Conservation (phyloP, 2,329 filamentous ascomycete genomes). For the Colletotrichum acutatum region DNA sequence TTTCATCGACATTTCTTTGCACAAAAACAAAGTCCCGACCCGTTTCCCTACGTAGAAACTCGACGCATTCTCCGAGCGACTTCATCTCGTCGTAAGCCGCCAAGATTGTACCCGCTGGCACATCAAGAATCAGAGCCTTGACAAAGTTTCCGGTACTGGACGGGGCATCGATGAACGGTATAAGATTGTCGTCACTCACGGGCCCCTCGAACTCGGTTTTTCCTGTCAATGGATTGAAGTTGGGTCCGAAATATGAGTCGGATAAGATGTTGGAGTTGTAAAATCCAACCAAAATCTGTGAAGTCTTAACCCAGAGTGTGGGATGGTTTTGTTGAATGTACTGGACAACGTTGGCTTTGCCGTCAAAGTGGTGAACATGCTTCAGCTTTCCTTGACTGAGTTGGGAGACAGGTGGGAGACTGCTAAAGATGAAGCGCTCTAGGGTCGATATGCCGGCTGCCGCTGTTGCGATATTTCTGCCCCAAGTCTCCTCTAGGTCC, state of each 20-base stretch:
- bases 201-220: slow-evolving; percentile 10
- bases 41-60: slow-evolving; percentile 48
- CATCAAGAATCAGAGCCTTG: slow-evolving; percentile 52
- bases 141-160: slow-evolving; percentile 57
- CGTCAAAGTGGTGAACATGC: slow-evolving; percentile 19
- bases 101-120: slow-evolving; percentile 51
- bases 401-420: background rate
- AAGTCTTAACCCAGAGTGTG: slow-evolving; percentile 15
- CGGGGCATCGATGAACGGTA: slow-evolving; percentile 47
- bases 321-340: background rate
- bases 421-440: slow-evolving; percentile 25
- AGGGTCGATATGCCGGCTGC: slow-evolving; percentile 48
- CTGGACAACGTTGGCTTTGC: slow-evolving; percentile 14
- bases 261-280: slow-evolving; percentile 13
- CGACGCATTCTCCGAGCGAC: slow-evolving; percentile 43
- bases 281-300: slow-evolving; percentile 7
- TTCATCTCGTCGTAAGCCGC: slow-evolving; percentile 56
- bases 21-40: slow-evolving; percentile 48
- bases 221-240: background rate
- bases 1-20: slow-evolving; percentile 43
- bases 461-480: slow-evolving; percentile 65
- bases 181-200: background rate
- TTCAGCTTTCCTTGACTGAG: slow-evolving; percentile 4
- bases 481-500: slow-evolving; percentile 60
- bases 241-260: background rate